Evolutionary conservation across 805 yeast species (phyloP), one percentile per base, ranked within the genome.

Genomic region (Candida cerambycidarum): DNA sequence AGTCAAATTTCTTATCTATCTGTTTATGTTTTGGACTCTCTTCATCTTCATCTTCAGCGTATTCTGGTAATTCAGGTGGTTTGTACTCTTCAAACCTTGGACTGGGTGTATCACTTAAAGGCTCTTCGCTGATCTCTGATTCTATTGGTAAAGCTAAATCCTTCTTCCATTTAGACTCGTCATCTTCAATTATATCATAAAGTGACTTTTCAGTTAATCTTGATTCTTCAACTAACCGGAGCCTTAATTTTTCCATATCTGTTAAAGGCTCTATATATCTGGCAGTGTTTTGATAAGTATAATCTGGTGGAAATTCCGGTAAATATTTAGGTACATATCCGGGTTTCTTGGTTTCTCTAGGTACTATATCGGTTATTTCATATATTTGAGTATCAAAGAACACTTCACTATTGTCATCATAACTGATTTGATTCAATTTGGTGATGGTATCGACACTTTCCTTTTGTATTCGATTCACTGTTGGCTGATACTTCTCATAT

Each of bases 271-370:
- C 69, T 43, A 82, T 73, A 58, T 70, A 89, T 48, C 75, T 73
- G 0, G 96, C 85, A 0, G 96, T 85, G 43, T 82, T 77, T 61
- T 79, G 81, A 59, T 85, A 92, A 0, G 98, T 92, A 62, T 90
- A 95, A 55, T 89, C 96, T 0, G 98, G 96, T 1, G 99, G 99
- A 21, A 92, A 71, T 10, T 80, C 80, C 0, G 99, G 99, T 52
- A 92, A 66, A 82, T 89, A 89, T 5, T 66, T 57, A 0, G 95
- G 95, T 6, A 87, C 73, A 45, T 79, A 78, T 4, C 59, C 57
- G 1, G 73, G 71, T 21, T 52, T 50, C n/a, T 43, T 37, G 5
- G 58, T 47, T 36, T 27, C 82, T 64, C 43, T 82, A 1, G 75
- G 89, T 11, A 83, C 76, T 18, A 86, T 68, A 38, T 73, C 67